Conservation (phyloP, 2,329 filamentous ascomycete species). For the Calonectria pauciramosa region DNA sequence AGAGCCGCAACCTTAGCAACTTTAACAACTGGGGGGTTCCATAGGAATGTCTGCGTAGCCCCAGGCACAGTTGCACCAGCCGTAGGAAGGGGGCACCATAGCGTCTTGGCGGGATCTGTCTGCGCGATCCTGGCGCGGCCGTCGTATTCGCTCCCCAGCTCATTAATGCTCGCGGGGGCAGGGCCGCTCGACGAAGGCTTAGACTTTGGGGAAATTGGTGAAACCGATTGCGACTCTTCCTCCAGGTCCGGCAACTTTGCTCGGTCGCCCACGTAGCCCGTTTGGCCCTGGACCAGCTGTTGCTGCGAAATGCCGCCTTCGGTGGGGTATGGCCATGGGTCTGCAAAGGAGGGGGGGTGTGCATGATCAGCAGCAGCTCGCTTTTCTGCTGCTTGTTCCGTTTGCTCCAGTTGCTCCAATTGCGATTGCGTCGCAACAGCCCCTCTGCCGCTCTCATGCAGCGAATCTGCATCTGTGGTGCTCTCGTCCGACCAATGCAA, state of each 20-base stretch:
- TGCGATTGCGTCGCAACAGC: slow-evolving; percentile 9
- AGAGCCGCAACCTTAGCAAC: slow-evolving; percentile 25
- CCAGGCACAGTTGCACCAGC: slow-evolving; percentile 25
- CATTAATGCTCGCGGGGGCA: slow-evolving; percentile 68
- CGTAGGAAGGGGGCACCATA: slow-evolving; percentile 38
- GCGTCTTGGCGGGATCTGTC: slow-evolving; percentile 27
- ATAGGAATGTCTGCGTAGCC: slow-evolving; percentile 36
- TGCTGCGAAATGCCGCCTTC: slow-evolving; percentile 21
- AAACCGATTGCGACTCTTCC: slow-evolving; percentile 54
- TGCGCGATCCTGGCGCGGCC: slow-evolving; percentile 33
- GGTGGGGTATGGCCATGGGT: slow-evolving; percentile 11
- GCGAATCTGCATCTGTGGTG: slow-evolving; percentile 41
- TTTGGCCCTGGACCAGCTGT: slow-evolving; percentile 7
- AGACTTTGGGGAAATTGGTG: slow-evolving; percentile 34
- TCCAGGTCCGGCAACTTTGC: slow-evolving; percentile 5
- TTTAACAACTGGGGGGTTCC: slow-evolving; percentile 35
- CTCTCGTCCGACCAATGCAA: slow-evolving; percentile 59
- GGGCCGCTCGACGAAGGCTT: slow-evolving; percentile 61
- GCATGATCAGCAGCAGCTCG: slow-evolving; percentile 9
- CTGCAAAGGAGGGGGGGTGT: slow-evolving; percentile 24
- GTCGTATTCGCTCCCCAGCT: slow-evolving; percentile 57
- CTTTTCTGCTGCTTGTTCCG: slow-evolving; percentile 12
- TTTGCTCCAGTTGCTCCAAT: slow-evolving; percentile 9
- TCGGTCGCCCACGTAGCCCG: slow-evolving; percentile 21
- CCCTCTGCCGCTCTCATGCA: slow-evolving; percentile 31